Conservation (phyloP, 768 basidiomycete genomes). For the Dacryopinax spathularia region DNA sequence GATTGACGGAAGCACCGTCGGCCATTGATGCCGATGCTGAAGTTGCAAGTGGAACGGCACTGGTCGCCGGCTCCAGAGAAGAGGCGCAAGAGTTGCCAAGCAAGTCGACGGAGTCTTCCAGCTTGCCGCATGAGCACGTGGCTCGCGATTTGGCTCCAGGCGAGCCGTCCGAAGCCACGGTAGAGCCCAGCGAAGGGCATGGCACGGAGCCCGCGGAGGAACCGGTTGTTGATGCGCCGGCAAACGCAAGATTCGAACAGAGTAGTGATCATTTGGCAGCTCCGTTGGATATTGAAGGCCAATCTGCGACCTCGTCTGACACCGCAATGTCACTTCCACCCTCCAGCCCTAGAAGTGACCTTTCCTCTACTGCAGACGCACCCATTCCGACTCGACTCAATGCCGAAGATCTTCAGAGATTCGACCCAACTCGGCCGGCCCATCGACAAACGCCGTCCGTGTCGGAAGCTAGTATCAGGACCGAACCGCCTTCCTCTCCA, state of each 20-base stretch:
- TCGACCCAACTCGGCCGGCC: neutral
- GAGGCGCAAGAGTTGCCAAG: too few species aligned
- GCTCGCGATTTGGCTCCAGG: too few species aligned
- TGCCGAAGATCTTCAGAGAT: neutral
- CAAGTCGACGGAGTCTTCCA: too few species aligned
- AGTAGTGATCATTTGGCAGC: neutral
- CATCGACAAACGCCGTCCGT: neutral
- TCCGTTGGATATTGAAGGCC: neutral
- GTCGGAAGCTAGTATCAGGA: neutral
- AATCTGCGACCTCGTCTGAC: neutral
- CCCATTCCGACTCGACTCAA: neutral
- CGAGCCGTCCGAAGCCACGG: too few species aligned
- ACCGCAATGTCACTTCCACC: neutral
- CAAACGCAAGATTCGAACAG: neutral
- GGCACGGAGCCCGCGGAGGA: neutral
- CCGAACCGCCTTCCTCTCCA: neutral
- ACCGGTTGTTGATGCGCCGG: neutral
- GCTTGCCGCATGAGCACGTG: too few species aligned
- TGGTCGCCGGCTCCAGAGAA: too few species aligned
- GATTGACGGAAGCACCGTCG: too few species aligned
- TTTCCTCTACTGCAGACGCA: neutral
- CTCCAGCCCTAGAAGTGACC: neutral
- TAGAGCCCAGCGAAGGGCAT: too few species aligned
- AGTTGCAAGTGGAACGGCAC: too few species aligned
- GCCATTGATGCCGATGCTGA: too few species aligned